Conservation (phyloP, 257 asterid genomes). For the Solanum lycopersicoides region DNA sequence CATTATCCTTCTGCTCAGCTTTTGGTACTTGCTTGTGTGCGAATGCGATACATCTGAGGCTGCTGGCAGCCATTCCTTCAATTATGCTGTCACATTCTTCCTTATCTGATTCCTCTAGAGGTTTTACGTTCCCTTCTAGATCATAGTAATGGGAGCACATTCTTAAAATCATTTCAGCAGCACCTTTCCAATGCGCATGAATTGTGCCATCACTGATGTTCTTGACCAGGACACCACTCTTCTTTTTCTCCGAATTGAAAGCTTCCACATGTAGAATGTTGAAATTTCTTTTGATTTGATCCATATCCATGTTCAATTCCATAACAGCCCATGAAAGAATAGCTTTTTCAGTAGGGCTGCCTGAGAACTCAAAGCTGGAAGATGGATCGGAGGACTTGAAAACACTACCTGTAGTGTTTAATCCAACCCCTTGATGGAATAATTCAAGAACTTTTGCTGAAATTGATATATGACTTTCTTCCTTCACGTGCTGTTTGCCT, state of each 20-base stretch:
- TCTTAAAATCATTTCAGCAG: slow-evolving; percentile 61
- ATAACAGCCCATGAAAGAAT: slow-evolving; percentile 65
- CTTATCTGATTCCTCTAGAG: slow-evolving; percentile 13
- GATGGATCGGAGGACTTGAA: background rate
- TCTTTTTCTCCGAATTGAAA: slow-evolving; percentile 73
- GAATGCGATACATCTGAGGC: slow-evolving; percentile 65
- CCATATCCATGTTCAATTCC: slow-evolving; percentile 47
- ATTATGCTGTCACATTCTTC: slow-evolving; percentile 19
- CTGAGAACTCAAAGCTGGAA: slow-evolving; percentile 37
- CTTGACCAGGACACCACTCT: slow-evolving; percentile 46
- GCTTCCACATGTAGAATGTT: slow-evolving; percentile 44
- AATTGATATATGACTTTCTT: background rate
- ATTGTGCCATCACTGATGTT: slow-evolving; percentile 13
- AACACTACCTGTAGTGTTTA: slow-evolving; percentile 44
- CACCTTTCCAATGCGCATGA: slow-evolving; percentile 78
- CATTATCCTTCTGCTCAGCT: background rate
- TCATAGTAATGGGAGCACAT: slow-evolving; percentile 45
- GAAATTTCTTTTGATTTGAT: slow-evolving; percentile 17
- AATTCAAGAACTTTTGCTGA: slow-evolving; percentile 12
- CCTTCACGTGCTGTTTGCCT: slow-evolving; percentile 10
- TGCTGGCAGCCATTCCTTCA: slow-evolving; percentile 61
- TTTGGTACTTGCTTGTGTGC: slow-evolving; percentile 36
- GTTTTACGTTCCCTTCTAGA: slow-evolving; percentile 24
- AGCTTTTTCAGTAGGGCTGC: slow-evolving; percentile 89
- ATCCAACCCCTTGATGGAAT: slow-evolving; percentile 28